Base-by-base conservation (phyloP, 768 basidiomycete species). In the Fomitopsis serialis region DNA sequence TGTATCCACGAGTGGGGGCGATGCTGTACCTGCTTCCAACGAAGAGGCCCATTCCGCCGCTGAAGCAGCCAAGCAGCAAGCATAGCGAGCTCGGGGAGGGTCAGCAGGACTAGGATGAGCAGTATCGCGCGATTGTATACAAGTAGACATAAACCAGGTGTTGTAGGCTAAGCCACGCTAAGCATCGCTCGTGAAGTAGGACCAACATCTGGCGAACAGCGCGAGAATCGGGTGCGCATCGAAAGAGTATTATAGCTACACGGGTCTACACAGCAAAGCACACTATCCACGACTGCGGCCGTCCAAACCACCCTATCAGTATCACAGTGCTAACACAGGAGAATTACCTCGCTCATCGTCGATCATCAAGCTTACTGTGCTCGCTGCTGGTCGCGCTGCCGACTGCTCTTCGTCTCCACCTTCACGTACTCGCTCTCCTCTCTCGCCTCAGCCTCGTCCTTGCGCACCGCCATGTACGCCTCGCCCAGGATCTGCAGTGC, bases 401-500 rank as follows among this genome's bases (percentile, higher is more conserved):
- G 74, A 67, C 83, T 88, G 46, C 63, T 76, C 73, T 78, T 85
- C 23, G 85, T 91, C 56, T 93, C 91, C 23, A 94, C 75, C 64
- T 80, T 78, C 46, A 93, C 91, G 62, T 92, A 94, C 62, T 92
- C 92, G 58, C 76, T 78, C 54, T 92, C 89, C 47, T 84, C 83
- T 3, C 71, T 53, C 19, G 63, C 61, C 40, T 52, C 63, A 8
- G 58, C 68, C 42, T 55, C 17, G 10, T 59, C 67, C 42, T 55
- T 22, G 72, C 76, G 81, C 29, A 89, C 88, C 17, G 64, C 65
- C 68, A 80, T 74, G 61, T 83, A 95, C 3, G 89, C 86, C 56
- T 91, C 89, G 5, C 92, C 92, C 1, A 95, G 73, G 37, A 93
- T 85, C 64, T 91, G 89, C 60, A 96, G 64, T 3, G 89, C 91